Conservation (phyloP, 129 eudicot species). For the Heracleum sosnowskyi region DNA sequence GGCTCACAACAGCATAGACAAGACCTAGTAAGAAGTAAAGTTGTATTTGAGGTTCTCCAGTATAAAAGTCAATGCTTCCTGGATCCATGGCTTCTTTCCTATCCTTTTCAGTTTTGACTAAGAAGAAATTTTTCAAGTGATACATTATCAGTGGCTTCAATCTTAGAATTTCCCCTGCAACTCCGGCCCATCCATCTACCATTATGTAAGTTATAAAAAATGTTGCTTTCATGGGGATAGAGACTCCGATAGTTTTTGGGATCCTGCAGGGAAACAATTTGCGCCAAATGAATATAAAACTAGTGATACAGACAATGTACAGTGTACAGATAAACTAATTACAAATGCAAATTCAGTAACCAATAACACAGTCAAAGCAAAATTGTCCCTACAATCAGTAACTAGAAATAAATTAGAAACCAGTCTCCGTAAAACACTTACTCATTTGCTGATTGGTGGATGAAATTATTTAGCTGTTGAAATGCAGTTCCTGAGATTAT, state of each 20-base stretch:
- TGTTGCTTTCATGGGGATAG: constrained; percentile 84
- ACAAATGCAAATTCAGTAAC: neutral
- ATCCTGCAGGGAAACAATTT: constrained; percentile 35
- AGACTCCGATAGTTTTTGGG: constrained; percentile 60
- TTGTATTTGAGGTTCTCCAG: constrained; percentile 83
- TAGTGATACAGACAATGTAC: neutral
- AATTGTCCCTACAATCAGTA: neutral
- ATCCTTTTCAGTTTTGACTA: constrained; percentile 77
- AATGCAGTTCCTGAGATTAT: constrained; percentile 70
- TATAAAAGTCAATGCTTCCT: constrained; percentile 60
- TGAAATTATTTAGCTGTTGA: constrained; percentile 54
- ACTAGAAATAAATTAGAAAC: neutral
- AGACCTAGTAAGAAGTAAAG: constrained; percentile 77
- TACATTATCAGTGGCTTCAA: constrained; percentile 58
- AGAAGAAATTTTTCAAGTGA: constrained; percentile 64
- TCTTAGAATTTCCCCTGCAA: constrained; percentile 75
- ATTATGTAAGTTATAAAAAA: constrained; percentile 62
- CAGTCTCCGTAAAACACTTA: neutral
- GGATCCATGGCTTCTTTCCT: constrained; percentile 79
- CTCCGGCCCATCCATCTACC: constrained; percentile 95
- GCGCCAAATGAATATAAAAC: neutral
- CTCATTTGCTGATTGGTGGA: constrained; percentile 60
- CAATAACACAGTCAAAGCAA: constrained; percentile 6
- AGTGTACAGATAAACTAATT: neutral
- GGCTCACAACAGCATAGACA: constrained; percentile 71